Evolutionary conservation across 805 yeast species (phyloP).

Genomic region (Maudiozyma barnettii): DNA sequence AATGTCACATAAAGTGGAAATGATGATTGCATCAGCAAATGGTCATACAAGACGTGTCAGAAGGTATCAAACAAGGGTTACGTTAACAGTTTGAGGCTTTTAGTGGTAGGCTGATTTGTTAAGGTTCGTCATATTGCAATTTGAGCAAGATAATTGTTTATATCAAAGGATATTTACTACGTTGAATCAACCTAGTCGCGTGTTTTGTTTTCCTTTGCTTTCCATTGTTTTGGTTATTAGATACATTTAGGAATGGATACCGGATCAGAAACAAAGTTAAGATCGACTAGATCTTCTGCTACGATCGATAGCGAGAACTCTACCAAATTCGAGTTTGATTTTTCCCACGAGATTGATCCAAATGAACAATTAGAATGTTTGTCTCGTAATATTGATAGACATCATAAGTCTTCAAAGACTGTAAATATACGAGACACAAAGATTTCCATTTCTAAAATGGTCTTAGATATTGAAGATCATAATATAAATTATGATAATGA

Average conservation of each 20-base stretch:
- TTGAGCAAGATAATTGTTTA: too few relatives aligned
- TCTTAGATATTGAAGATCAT: conserved; percentile 10
- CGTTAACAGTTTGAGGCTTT: too few relatives aligned
- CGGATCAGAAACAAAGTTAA: neutral
- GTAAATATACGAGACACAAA: neutral
- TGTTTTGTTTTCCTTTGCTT: too few relatives aligned
- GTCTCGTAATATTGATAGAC: neutral
- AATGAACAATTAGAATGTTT: conserved; percentile 9
- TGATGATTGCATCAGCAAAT: too few relatives aligned
- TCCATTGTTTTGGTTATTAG: neutral
- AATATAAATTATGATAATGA: neutral
- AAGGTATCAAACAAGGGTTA: too few relatives aligned
- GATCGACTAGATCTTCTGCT: conserved; percentile 13
- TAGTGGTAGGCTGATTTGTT: too few relatives aligned
- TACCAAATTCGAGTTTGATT: conserved; percentile 32
- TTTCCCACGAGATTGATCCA: conserved; percentile 16
- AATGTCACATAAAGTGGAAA: too few relatives aligned
- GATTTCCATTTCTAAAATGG: conserved; percentile 15
- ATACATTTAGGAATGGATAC: neutral
- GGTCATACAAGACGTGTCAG: too few relatives aligned
- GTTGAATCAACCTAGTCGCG: too few relatives aligned
- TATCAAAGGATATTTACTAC: too few relatives aligned
- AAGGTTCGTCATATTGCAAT: too few relatives aligned
- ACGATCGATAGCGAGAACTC: conserved; percentile 7
- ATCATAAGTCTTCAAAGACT: neutral